phyloP scores from a whole-genome alignment of 768 basidiomycete species.

The Lactarius quietus region DNA sequence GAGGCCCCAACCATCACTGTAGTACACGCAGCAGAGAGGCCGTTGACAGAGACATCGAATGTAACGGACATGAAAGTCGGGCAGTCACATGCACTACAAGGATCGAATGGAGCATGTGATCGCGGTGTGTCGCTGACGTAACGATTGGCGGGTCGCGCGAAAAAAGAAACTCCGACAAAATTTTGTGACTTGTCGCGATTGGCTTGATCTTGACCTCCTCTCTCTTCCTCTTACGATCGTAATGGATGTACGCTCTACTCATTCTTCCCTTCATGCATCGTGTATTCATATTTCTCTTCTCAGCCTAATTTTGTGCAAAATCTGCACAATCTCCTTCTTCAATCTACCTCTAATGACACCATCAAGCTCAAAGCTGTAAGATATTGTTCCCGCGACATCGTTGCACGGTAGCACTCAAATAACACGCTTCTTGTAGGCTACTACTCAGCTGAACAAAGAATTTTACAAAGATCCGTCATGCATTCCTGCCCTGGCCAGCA shows the following conservation, averaged over 20 bases:
- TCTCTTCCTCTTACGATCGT: conserved; percentile 11
- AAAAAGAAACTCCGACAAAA: conserved; percentile 57
- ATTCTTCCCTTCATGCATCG: not conserved
- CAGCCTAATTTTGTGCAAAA: conserved; percentile 74
- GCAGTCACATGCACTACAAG: too few relatives aligned
- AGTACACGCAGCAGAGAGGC: too few relatives aligned
- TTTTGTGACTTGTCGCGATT: conserved; percentile 37
- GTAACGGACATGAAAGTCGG: too few relatives aligned
- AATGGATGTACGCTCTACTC: conserved; percentile 49
- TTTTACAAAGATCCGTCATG: conserved; percentile 91
- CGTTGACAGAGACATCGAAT: too few relatives aligned
- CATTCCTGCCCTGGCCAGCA: conserved; percentile 85
- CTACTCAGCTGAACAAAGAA: conserved; percentile 83
- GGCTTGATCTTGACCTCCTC: conserved; percentile 19
- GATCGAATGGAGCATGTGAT: not conserved
- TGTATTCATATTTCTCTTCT: conserved; percentile 6
- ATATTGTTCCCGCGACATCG: conserved; percentile 20
- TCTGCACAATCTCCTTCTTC: conserved; percentile 80
- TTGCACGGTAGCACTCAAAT: conserved; percentile 10
- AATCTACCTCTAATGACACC: conserved; percentile 87
- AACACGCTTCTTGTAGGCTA: conserved; percentile 55
- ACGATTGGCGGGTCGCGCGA: not conserved
- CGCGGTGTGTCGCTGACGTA: not conserved
- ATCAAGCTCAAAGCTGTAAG: conserved; percentile 83
- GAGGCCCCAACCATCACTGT: too few relatives aligned